Evolutionary conservation across 1,284 basidiomycete genomes (phyloP).

Genomic region (Phellinidium pouzarii): DNA sequence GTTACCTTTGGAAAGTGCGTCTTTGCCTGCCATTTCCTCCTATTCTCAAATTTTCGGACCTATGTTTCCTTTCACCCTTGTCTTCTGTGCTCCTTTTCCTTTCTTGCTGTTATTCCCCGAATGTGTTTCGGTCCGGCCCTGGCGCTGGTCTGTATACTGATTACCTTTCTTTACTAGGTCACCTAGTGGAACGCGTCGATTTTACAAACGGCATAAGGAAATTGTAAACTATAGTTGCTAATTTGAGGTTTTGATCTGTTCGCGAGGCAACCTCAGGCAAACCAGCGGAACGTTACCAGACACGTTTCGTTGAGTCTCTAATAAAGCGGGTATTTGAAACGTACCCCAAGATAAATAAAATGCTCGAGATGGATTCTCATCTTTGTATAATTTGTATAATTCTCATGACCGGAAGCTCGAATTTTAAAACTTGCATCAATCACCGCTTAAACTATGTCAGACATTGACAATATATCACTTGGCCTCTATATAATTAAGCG

Average conservation of each 20-base stretch:
- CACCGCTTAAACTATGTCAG: no score
- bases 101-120: background rate
- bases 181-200: background rate
- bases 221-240: background rate
- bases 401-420: no score
- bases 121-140: background rate
- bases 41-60: no score
- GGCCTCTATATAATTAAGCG: no score
- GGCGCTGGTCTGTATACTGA: background rate
- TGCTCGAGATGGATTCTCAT: background rate
- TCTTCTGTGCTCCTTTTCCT: background rate
- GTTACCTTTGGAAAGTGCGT: slow-evolving; percentile 35
- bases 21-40: background rate
- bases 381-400: background rate
- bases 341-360: no score
- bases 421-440: no score
- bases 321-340: no score
- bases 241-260: no score
- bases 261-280: background rate
- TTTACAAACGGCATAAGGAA: background rate
- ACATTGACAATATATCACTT: no score
- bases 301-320: no score
- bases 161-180: background rate
- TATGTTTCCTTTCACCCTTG: slow-evolving; percentile 1
- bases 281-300: background rate